These are phyloP conservation scores for Aphanoascus verrucosus DNA, from an alignment of 2,329 filamentous ascomycete genomes.

Conservation along the genomic window DNA sequence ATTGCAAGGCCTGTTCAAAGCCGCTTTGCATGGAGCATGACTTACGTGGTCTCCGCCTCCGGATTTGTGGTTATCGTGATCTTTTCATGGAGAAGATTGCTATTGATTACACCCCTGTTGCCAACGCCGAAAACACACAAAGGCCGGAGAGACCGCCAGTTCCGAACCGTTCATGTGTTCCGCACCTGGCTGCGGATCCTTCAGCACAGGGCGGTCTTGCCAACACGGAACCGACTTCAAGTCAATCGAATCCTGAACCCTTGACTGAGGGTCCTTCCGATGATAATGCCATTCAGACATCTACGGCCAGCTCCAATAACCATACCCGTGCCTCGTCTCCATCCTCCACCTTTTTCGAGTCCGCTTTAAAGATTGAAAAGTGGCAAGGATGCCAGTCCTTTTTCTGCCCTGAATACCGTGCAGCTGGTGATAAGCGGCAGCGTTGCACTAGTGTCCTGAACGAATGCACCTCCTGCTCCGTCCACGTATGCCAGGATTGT, in stretches of 20 bases:
- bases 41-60: constrained; percentile 45
- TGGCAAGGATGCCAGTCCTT: constrained; percentile 42
- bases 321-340: constrained; percentile 33
- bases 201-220: background rate
- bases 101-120: constrained; percentile 26
- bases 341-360: constrained; percentile 30
- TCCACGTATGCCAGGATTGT: constrained; percentile 39
- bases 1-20: constrained; percentile 47
- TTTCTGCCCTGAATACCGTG: constrained; percentile 37
- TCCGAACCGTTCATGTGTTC: background rate
- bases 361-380: constrained; percentile 26
- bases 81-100: constrained; percentile 41
- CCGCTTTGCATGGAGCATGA: constrained; percentile 51
- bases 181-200: background rate
- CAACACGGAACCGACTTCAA: background rate
- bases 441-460: constrained; percentile 35
- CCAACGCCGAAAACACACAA: background rate
- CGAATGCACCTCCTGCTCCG: constrained; percentile 38
- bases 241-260: background rate
- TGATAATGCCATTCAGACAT: background rate
- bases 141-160: constrained; percentile 1
- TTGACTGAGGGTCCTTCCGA: background rate
- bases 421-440: constrained; percentile 37
- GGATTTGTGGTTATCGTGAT: constrained; percentile 49
- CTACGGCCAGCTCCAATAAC: constrained; percentile 22